A percentile compares a stretch with the other conserved stretches of the same genome.
Evolutionary conservation across 345 rosid species (phyloP).

Genomic region (Garcia nutans): DNA sequence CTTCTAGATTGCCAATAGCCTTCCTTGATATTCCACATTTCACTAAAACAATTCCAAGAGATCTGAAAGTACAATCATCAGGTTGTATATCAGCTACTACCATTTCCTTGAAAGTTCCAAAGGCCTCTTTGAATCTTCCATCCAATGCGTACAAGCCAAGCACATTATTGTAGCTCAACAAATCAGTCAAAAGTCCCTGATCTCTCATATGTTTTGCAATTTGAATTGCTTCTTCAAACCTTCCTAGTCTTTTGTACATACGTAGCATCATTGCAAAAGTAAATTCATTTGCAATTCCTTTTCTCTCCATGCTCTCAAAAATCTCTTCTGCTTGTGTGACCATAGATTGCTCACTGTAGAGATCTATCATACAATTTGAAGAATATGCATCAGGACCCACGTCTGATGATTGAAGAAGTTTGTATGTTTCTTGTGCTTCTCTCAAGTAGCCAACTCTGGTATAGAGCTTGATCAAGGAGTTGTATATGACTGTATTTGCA

Average conservation of each 20-base stretch:
- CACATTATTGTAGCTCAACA: slow-evolving; percentile 71
- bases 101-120: slow-evolving; percentile 68
- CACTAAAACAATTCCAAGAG: slow-evolving; percentile 54
- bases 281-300: slow-evolving; percentile 74
- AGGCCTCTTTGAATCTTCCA: slow-evolving; percentile 65
- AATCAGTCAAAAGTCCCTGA: slow-evolving; percentile 48
- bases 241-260: slow-evolving; percentile 72
- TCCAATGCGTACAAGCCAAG: slow-evolving; percentile 63
- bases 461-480: slow-evolving; percentile 79
- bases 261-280: slow-evolving; percentile 78
- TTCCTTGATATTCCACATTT: slow-evolving; percentile 70
- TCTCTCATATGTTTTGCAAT: slow-evolving; percentile 72
- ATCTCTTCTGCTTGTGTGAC: slow-evolving; percentile 59
- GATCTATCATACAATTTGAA: slow-evolving; percentile 85
- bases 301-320: slow-evolving; percentile 58
- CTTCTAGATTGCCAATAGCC: slow-evolving; percentile 54
- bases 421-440: slow-evolving; percentile 79
- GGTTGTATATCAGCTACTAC: slow-evolving; percentile 49
- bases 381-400: slow-evolving; percentile 52
- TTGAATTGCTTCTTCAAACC: slow-evolving; percentile 64
- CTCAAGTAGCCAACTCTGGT: slow-evolving; percentile 69
- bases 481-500: slow-evolving; percentile 58
- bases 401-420: slow-evolving; percentile 42
- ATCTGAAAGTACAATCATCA: slow-evolving; percentile 59
- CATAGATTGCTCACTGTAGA: slow-evolving; percentile 71